Conservation (phyloP, 164 flowering plant species). For the Stephania cephalantha region DNA sequence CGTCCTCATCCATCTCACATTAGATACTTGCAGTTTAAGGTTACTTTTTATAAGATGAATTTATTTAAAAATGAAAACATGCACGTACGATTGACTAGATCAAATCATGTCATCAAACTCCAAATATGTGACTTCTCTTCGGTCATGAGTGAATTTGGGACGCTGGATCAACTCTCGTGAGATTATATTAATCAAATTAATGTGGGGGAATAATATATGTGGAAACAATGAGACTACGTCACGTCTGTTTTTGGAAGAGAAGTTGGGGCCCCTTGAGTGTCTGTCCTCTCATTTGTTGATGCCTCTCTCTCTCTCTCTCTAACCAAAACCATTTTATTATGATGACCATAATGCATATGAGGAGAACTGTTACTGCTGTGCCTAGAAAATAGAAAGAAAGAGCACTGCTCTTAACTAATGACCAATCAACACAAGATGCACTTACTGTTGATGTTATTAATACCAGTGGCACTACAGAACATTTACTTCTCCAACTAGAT, state of each 20-base stretch:
- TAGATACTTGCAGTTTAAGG: no score
- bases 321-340: constrained; percentile 9
- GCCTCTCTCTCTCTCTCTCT: constrained; percentile 10
- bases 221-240: constrained; percentile 10
- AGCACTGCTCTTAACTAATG: background rate
- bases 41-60: no score
- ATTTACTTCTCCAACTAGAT: background rate
- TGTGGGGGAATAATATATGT: constrained; percentile 8
- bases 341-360: background rate
- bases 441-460: background rate
- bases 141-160: no score
- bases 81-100: no score
- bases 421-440: background rate
- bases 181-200: no score
- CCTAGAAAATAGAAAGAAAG: background rate
- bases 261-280: background rate
- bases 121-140: no score
- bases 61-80: no score
- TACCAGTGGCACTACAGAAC: background rate
- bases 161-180: no score
- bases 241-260: background rate
- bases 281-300: constrained; percentile 1
- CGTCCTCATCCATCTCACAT: no score
- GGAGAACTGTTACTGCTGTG: background rate
- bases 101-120: no score